Evolutionary conservation across 768 basidiomycete species (phyloP), one percentile per base, ranked within the genome.

Genomic region (Rhodocollybia butyracea): DNA sequence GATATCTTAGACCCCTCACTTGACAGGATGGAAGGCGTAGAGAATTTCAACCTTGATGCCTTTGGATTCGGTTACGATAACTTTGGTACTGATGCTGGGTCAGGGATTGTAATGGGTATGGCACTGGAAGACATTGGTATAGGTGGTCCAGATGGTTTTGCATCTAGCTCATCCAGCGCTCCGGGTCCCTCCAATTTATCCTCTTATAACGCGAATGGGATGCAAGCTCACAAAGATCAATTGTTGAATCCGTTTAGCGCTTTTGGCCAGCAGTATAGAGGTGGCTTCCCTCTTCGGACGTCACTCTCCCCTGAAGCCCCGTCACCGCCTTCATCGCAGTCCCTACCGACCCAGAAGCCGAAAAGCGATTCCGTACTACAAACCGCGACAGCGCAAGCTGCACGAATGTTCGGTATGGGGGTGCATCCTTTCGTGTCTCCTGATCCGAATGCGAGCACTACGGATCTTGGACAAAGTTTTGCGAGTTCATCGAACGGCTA

Each of bases 101-200:
- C 26, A 15, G 51, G 51, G 10, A 53, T 53, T 31, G 51, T 53
- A 2, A 53, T 53, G 51, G 41, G 41, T 2, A 53, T 53, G 51
- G 51, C 51, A n/a, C 15, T 53, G n/a, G 51, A 53, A 29, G 51
- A 53, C 30, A 53, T 53, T 11, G 41, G 41, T 3, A 42, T 53
- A 40, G 51, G 41, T 22, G 48, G 48, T 7, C 19, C 27, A 26
- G 21, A 21, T 15, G 32, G 31, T 48, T 19, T 31, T 48, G 22
- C 46, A n/a, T 6, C 19, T 27, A 22, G 34, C 5, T 24, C 36
- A 29, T 41, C 26, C 41, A 29, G 17, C 11, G 39, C n/a, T 42
- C 26, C 51, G 2, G 34, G 22, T n/a, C 8, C 10, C 7, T 39
- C 17, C 21, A 31, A 17, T 19, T 12, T n/a, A 48, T n/a, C 39